Base-by-base conservation (phyloP, 331 rosid species). In the Pyracantha coccinea region DNA sequence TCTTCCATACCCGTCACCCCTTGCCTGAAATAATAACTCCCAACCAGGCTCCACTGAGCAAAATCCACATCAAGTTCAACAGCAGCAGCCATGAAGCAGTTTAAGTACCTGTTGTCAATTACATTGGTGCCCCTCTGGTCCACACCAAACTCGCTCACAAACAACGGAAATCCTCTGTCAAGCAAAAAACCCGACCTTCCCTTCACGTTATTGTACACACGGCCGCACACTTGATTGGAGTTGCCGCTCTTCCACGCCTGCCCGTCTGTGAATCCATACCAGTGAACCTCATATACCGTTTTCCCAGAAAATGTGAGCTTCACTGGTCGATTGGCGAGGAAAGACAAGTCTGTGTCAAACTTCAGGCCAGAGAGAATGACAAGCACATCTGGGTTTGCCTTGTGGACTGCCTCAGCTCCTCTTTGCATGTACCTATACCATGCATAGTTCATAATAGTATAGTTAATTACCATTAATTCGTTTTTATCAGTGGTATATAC, bases 341-440 rank as follows among this genome's bases (percentile, higher is more conserved):
- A 94, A 0, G 99, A 86, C 4, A 94, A 77, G 73, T 92, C 93
- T 23, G 25, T 82, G 80, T 87, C 99, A 68, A 45, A 86, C 21
- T 14, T 82, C 5, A 94, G 77, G 71, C 99, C 97, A 1, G 99
- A 94, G 12, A 94, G 68, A 72, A 94, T 88, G 11, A 94, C 88
- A 16, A 94, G 91, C 71, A 92, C 85, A 44, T 90, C 80, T 24
- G 93, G 84, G 47, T 94, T 94, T 76, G 96, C 96, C 23, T 87
- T 84, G 75, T 94, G 96, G 32, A 92, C 89, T 4, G 93, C 92
- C 84, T 92, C 99, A 7, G 99, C 99, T 73, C 92, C 99, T 83
- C 79, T 69, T 62, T 83, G 86, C 97, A 92, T 92, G 58, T 92
- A 92, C 88, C 99, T 86, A 21, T 17, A 71, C 15, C 61, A 69